A percentile compares a stretch with the other conserved stretches of the same genome.
Conservation (phyloP, 164 flowering plant genomes). For the Akebia trifoliata region DNA sequence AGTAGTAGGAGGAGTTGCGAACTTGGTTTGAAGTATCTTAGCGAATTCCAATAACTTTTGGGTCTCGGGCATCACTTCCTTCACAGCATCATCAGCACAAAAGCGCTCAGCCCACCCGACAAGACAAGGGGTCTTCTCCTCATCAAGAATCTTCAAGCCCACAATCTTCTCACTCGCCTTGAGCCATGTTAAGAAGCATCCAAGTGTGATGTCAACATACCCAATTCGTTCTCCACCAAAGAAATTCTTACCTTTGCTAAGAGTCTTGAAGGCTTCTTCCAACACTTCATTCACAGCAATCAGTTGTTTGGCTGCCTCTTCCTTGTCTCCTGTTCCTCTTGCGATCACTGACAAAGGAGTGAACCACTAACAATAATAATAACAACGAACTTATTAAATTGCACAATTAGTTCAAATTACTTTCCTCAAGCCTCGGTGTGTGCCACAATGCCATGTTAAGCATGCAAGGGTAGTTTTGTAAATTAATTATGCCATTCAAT, state of each 20-base stretch:
- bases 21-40: no score
- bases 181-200: constrained; percentile 10
- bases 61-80: constrained; percentile 14
- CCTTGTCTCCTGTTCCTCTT: not conserved
- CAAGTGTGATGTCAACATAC: constrained; percentile 16
- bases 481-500: no score
- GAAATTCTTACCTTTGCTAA: constrained; percentile 15
- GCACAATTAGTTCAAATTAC: no score
- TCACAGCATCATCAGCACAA: constrained; percentile 14
- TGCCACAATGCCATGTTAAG: no score
- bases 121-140: constrained; percentile 6
- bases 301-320: constrained; percentile 1
- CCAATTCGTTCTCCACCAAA: constrained; percentile 17
- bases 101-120: constrained; percentile 16
- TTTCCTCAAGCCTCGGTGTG: no score
- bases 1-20: no score
- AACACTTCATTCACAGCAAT: not conserved
- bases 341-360: no score
- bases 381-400: no score
- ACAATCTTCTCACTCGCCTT: constrained; percentile 7
- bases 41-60: constrained; percentile 14
- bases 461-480: no score
- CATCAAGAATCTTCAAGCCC: constrained; percentile 1
- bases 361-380: no score
- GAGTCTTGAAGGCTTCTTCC: constrained; percentile 16